Base-by-base conservation (phyloP, 495 filamentous ascomycete genomes). In the Penicillium dipodomyicola region DNA sequence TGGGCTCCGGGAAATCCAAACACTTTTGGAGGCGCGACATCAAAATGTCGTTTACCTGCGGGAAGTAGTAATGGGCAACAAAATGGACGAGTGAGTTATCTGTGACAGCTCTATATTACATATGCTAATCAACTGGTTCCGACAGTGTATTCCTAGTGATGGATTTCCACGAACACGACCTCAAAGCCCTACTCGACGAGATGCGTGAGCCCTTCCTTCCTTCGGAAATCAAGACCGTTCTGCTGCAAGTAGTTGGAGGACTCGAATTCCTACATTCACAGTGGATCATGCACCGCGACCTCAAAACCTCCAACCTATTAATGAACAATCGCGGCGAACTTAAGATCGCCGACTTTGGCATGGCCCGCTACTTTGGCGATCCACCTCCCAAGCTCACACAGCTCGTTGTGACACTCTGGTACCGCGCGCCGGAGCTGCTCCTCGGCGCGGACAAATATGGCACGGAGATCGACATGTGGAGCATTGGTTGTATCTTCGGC, bases 131-230 rank as follows among this genome's bases (percentile, higher is more conserved):
- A 45, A 43, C 60, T 61, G 32, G 52, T 58, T 49, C 49, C 53
- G 60, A 65, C 69, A 92, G 90, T 77, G 86, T 96, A 59, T 97
- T 88, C 77, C 85, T 98, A 48, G 94, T 98, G 55, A 92, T 98
- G 84, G 92, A 96, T 72, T 98, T 97, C 76, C 79, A 96, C 67
- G 93, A 97, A 78, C 94, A 98, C 78, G 94, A 98, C 72, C 87
- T 98, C 57, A 96, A 96, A 76, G 89, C 89, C 55, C 82, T 98
- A 55, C 87, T 93, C 57, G 89, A 95, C 62, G 89, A 92, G 65
- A 96, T 97, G 91, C 81, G 86, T 47, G 91, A 97, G 63, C 92
- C 93, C 0, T 98, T 98, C 73, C 81, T 95, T 47, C 86, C 89
- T 14, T 96, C 92, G 32, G 94, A 98, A 68, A 86, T 88, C 65